Evolutionary conservation across 108 stramenopile species (phyloP).

Genomic region (Fragilariopsis cylindrus): DNA sequence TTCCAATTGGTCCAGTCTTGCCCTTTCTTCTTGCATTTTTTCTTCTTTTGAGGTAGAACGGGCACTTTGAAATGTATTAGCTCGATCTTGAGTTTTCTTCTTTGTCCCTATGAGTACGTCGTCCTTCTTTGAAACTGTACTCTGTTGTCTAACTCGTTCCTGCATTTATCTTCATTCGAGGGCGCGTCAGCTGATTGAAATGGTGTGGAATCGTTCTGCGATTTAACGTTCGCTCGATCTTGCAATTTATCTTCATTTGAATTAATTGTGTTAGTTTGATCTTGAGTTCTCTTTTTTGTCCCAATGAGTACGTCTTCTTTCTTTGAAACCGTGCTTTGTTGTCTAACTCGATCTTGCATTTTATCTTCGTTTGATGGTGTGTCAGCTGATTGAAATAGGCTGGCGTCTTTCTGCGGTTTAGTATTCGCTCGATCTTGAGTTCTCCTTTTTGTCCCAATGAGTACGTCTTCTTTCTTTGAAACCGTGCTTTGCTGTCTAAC

Average conservation of each 20-base stretch:
- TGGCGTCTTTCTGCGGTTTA: background rate
- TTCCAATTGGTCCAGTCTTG: slow-evolving; percentile 9
- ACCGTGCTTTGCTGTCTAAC: background rate
- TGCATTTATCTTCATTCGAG: slow-evolving; percentile 13
- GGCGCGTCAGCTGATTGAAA: slow-evolving; percentile 5
- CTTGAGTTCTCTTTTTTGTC: slow-evolving; percentile 11
- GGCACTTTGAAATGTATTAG: background rate
- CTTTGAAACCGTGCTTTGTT: background rate
- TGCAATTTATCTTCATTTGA: background rate
- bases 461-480: background rate
- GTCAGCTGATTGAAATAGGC: background rate
- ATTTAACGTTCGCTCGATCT: background rate
- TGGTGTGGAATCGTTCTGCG: too few relatives aligned
- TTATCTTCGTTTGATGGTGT: background rate
- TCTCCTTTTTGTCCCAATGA: background rate
- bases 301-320: slow-evolving; percentile 3
- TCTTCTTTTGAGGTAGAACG: background rate
- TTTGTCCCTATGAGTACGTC: slow-evolving; percentile 10
- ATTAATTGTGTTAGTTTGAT: background rate
- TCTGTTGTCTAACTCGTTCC: background rate
- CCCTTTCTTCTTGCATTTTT: background rate
- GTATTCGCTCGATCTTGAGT: background rate
- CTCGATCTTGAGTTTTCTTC: slow-evolving; percentile 1
- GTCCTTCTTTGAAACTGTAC: background rate
- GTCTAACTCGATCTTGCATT: background rate